Evolutionary conservation across 139 green algal species (phyloP), one percentile per base, ranked within the genome.

Genomic region (Chlorella sp.): DNA sequence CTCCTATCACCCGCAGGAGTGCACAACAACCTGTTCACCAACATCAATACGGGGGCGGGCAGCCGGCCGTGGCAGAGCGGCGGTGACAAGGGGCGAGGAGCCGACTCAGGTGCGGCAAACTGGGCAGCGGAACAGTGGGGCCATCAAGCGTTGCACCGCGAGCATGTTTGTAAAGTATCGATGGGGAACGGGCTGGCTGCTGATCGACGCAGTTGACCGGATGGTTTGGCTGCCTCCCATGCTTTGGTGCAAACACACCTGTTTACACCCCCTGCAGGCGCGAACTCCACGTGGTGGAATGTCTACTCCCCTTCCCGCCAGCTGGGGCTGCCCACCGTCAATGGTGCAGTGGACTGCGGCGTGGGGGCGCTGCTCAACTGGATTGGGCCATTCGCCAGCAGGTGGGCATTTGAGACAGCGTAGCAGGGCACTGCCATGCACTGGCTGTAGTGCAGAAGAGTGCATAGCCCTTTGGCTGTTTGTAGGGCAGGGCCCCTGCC

Each of bases 11-110:
- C 26, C 32, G 68, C 70, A 77, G 70, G 40, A 40, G 51, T 43
- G 40, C 70, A 77, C 41, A 77, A 77, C 70, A 77, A 77, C 70
- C 70, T 77, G 24, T 77, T 77, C 28, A 77, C 70, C 3, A 77
- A 77, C 41, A 30, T 77, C 24, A 43, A 77, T 26, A 36, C 30
- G 9, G 70, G 70, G 28, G 28, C 19, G 30, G 44, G 70, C 34
- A 28, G 38, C 41, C 70, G 70, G 6, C 70, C 70, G 20, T 77
- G 70, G 70, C 41, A 56, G 26, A 58, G 41, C 41, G 70, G 70
- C 41, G 70, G 70, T 43, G 70, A 56, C 41, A 6, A 8, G 40
- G 43, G 28, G 40, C 70, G 70, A 40, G 70, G 70, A 40, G 70
- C 70, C 6, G 24, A 77, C 70, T 40, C 40, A 28, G 70, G 70